phyloP scores from a whole-genome alignment of 768 basidiomycete genomes.

The Cystofilobasidium bisporidii region DNA sequence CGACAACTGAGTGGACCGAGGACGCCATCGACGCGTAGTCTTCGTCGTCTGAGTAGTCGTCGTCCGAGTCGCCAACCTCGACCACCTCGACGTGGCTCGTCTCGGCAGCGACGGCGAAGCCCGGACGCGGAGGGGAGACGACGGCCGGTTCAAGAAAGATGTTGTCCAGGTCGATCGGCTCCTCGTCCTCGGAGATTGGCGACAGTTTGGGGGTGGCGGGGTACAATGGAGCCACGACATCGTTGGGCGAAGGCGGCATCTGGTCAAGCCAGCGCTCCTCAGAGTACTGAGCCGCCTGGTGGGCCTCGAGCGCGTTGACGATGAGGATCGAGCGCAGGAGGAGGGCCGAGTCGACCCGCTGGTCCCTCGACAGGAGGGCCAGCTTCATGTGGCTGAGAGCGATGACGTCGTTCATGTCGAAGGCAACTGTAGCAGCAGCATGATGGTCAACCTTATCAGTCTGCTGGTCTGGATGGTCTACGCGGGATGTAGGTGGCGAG shows the following conservation, averaged over 20 bases:
- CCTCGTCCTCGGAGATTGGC: not conserved
- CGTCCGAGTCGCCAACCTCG: not conserved
- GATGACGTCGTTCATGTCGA: slow-evolving; percentile 4
- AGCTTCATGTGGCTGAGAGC: slow-evolving; percentile 9
- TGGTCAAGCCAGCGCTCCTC: not conserved
- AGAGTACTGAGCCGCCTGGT: not conserved
- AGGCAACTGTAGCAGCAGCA: not conserved
- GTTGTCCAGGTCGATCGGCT: slow-evolving; percentile 4
- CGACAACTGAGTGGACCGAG: not conserved
- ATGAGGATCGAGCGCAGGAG: not conserved
- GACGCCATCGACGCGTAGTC: not conserved
- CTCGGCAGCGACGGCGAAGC: not conserved
- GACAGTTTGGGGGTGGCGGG: not conserved
- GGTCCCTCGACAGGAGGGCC: not conserved
- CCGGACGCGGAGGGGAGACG: not conserved
- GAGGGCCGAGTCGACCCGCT: not conserved
- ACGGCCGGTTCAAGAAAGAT: not conserved
- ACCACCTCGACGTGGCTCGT: not conserved
- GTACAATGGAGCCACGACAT: not conserved
- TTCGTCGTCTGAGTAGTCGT: too few species aligned
- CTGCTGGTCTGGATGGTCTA: too few species aligned
- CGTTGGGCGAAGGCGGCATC: not conserved
- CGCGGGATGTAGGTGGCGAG: too few species aligned
- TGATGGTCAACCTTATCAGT: not conserved
- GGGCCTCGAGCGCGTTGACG: slow-evolving; percentile 3